Conservation (phyloP, 345 rosid genomes). For the Citropsis articulata region DNA sequence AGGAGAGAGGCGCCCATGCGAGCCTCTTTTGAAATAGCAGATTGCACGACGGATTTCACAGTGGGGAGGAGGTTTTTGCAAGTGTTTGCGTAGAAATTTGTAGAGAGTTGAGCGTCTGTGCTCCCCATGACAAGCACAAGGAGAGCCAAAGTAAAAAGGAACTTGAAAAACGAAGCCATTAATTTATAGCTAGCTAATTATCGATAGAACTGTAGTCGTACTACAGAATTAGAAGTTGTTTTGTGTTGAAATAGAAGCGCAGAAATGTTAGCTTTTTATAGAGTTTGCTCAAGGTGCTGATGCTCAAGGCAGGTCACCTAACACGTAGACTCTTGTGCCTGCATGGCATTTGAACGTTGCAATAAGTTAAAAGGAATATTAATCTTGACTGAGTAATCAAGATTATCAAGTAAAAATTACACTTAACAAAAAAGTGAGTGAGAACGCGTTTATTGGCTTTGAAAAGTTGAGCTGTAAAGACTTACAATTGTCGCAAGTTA, state of each 20-base stretch:
- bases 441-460: background rate
- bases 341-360: slow-evolving; percentile 16
- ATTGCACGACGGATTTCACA: slow-evolving; percentile 42
- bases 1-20: slow-evolving; percentile 79
- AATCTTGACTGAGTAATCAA: background rate
- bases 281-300: slow-evolving; percentile 23
- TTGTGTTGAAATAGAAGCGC: slow-evolving; percentile 12
- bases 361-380: background rate
- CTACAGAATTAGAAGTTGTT: background rate
- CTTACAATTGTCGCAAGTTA: background rate
- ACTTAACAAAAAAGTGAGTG: background rate
- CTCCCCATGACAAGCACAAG: slow-evolving; percentile 27
- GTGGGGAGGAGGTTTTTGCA: slow-evolving; percentile 58
- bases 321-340: slow-evolving; percentile 42
- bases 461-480: background rate
- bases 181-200: slow-evolving; percentile 17
- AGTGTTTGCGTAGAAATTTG: slow-evolving; percentile 55
- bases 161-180: slow-evolving; percentile 18
- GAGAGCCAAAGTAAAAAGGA: slow-evolving; percentile 32
- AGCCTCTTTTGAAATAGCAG: slow-evolving; percentile 56
- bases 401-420: background rate
- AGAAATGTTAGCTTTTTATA: slow-evolving; percentile 41
- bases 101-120: slow-evolving; percentile 66
- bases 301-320: slow-evolving; percentile 49
- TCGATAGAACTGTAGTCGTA: background rate